A percentile compares a stretch with the other conserved stretches of the same genome.
Conservation (phyloP, 495 filamentous ascomycete species). For the Trichoderma erinaceum region DNA sequence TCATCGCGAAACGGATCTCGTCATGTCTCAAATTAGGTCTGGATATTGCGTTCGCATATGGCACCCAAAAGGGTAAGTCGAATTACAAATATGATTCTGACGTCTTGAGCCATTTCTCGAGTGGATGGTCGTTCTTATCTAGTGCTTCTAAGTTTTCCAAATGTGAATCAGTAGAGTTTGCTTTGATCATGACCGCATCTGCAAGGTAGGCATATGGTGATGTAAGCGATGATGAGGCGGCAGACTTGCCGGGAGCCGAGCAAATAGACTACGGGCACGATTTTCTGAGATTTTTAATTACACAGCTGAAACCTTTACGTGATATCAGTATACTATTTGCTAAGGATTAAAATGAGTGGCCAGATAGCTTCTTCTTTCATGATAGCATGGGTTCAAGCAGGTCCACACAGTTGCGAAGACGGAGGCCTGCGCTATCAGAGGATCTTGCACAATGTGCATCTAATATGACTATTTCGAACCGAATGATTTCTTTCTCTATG, state of each 20-base stretch:
- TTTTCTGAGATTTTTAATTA: background rate
- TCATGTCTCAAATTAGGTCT: background rate
- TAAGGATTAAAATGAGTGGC: no score
- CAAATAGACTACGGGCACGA: background rate
- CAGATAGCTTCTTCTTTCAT: no score
- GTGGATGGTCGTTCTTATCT: background rate
- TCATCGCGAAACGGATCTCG: slow-evolving; percentile 11
- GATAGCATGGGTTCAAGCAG: no score
- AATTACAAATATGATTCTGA: background rate
- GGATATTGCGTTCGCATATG: background rate
- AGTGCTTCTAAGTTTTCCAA: no score
- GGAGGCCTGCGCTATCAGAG: background rate
- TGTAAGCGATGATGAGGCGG: background rate
- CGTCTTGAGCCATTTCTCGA: background rate
- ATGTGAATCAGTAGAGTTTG: background rate
- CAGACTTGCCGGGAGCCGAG: background rate
- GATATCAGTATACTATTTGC: no score
- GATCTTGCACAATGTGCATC: background rate
- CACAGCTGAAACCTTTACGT: background rate
- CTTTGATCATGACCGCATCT: background rate
- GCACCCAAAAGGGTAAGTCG: background rate
- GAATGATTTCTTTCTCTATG: background rate
- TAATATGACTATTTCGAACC: background rate
- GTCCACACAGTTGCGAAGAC: no score
- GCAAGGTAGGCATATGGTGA: background rate